Conservation (phyloP, 768 basidiomycete species). For the Podaxis mareebaensis region DNA sequence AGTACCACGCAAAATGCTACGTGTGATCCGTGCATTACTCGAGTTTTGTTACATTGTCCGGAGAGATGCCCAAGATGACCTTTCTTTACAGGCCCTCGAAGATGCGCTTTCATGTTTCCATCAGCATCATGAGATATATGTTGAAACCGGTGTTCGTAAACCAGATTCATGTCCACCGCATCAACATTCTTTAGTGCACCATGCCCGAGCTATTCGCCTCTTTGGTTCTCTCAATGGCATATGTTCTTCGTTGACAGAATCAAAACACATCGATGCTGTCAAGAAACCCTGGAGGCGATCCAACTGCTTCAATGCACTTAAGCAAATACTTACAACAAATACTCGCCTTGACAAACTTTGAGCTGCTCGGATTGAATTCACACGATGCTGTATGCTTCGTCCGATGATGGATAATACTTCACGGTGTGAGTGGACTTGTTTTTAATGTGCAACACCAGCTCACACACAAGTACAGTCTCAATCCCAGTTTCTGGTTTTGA, state of each 20-base stretch:
- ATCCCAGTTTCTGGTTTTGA: too few species aligned
- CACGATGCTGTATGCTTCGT: too few species aligned
- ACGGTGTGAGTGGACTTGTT: too few species aligned
- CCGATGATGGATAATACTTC: too few species aligned
- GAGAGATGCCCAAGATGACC: background rate
- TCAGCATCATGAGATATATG: slow-evolving; percentile 29
- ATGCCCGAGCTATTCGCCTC: slow-evolving; percentile 3
- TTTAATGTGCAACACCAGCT: too few species aligned
- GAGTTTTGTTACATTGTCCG: slow-evolving; percentile 36
- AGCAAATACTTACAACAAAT: slow-evolving; percentile 26
- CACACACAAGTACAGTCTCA: too few species aligned
- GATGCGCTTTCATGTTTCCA: slow-evolving; percentile 27
- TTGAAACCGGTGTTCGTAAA: slow-evolving; percentile 11
- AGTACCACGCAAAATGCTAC: slow-evolving; percentile 21
- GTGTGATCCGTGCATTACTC: slow-evolving; percentile 26
- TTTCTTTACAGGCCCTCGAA: slow-evolving; percentile 18
- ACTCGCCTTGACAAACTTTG: slow-evolving; percentile 19
- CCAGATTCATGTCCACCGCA: background rate
- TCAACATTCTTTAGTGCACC: slow-evolving; percentile 17
- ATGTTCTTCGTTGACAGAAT: slow-evolving; percentile 24
- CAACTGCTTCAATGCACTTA: slow-evolving; percentile 20
- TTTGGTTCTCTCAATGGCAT: slow-evolving; percentile 20
- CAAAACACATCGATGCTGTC: slow-evolving; percentile 24
- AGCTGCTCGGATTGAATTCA: too few species aligned
- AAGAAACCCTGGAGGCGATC: too few species aligned